These are phyloP conservation scores for Phlebopus sp. DNA, from an alignment of 1,284 basidiomycete genomes.

Conservation along the genomic window DNA sequence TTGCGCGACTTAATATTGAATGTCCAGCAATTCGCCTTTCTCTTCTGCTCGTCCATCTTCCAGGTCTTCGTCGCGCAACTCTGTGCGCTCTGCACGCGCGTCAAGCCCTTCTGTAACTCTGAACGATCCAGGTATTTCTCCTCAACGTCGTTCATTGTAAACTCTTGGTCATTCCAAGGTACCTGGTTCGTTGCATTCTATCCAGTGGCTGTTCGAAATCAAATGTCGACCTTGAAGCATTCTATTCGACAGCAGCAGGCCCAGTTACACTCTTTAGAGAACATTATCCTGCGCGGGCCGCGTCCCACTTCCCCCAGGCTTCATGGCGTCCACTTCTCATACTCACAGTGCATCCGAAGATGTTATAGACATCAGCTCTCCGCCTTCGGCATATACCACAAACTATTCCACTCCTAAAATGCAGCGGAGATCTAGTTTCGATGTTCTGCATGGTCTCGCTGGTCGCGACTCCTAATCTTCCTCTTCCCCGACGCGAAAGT, in stretches of 20 bases:
- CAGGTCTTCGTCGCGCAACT: conserved; percentile 58
- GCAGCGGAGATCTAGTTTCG: conserved; percentile 64
- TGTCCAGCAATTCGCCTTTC: conserved; percentile 33
- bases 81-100: conserved; percentile 46
- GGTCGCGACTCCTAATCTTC: conserved; percentile 72
- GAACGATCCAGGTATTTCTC: conserved; percentile 55
- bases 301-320: conserved; percentile 50
- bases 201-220: conserved; percentile 64
- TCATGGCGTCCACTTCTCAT: conserved; percentile 34
- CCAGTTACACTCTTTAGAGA: conserved; percentile 65
- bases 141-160: conserved; percentile 18
- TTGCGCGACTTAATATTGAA: conserved; percentile 27
- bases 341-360: conserved; percentile 35
- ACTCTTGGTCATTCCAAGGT: conserved; percentile 23
- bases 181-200: conserved; percentile 30
- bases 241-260: conserved; percentile 76
- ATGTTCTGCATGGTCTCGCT: conserved; percentile 64
- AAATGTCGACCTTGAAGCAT: conserved; percentile 74
- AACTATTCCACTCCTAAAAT: conserved; percentile 42
- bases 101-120: conserved; percentile 50
- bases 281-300: conserved; percentile 58
- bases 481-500: conserved; percentile 57
- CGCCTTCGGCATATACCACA: conserved; percentile 35
- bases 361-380: conserved; percentile 35
- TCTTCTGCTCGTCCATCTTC: conserved; percentile 40